Evolutionary conservation across 2,329 filamentous ascomycete species (phyloP), one percentile per base, ranked within the genome.

Genomic region (Aureobasidium musti): DNA sequence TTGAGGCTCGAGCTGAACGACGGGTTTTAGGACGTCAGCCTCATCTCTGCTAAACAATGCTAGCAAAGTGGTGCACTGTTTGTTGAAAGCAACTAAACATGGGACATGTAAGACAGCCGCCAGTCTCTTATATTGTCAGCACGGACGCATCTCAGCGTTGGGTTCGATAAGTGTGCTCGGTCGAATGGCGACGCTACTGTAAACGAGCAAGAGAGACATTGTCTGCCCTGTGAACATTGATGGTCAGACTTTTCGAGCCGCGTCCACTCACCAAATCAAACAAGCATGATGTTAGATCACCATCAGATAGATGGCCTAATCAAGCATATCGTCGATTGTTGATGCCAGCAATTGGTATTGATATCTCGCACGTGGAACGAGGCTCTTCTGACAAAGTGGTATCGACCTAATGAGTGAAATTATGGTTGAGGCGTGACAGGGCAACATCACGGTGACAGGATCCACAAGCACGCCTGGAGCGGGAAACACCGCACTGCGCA

Each of bases 241-340:
- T 39, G 35, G 35, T 5, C 35, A 17, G 35, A 39, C 13, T 39
- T 17, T 39, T 39, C 13, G n/a, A n/a, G n/a, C n/a, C n/a, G n/a
- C n/a, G n/a, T n/a, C n/a, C 10, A 33, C 5, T 33, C 2, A 33
- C 41, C 57, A n/a, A 49, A 49, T 3, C 5, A 19, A 23, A n/a
- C 11, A 50, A 50, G 47, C 23, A 50, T 35, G 19, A 37, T 45
- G 26, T 10, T 59, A 59, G 57, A 37, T 60, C 41, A 19, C 5
- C n/a, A 26, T 35, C 37, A 60, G 41, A 47, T 47, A 49, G 57
- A 49, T 60, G 10, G 30, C 37, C 53, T 11, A 13, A 35, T 56
- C 21, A 45, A 49, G 26, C 26, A 45, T 30, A 59, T 57, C 39
- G 54, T 30, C 37, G 54, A 59, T 59, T 41, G 35, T 59, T 41